These are phyloP conservation scores for Aschersonia sp. DNA, from an alignment of 2,329 filamentous ascomycete species.

Conservation along the genomic window DNA sequence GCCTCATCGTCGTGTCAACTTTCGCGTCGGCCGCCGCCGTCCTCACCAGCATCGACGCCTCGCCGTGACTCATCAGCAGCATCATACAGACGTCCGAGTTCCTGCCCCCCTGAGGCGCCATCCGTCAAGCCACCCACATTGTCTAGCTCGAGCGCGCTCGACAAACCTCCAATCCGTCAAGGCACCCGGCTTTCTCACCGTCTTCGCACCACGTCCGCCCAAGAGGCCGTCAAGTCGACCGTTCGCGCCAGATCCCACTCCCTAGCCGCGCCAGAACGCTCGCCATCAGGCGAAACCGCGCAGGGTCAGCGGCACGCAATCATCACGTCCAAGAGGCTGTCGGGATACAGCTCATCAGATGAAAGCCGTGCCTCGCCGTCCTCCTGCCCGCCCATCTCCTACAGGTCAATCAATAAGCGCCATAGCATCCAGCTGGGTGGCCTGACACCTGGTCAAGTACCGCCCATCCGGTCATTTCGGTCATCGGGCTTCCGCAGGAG, in stretches of 20 bases:
- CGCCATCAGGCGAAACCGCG: background rate
- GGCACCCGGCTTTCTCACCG: no score
- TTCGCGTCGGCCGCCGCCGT: background rate
- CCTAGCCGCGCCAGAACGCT: background rate
- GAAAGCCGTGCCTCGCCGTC: constrained; percentile 27
- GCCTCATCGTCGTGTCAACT: background rate
- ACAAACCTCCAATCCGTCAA: no score
- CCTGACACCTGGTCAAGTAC: constrained; percentile 25
- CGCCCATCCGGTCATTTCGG: constrained; percentile 41
- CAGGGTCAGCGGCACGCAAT: background rate
- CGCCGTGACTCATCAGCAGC: background rate
- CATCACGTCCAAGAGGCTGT: constrained; percentile 27
- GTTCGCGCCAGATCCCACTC: no score
- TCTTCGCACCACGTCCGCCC: no score
- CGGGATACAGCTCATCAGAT: constrained; percentile 25
- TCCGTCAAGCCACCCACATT: no score
- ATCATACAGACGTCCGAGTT: background rate
- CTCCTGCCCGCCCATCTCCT: constrained; percentile 34
- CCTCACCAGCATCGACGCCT: background rate
- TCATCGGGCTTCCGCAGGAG: constrained; percentile 44
- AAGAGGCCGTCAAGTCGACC: no score
- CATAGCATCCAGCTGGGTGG: constrained; percentile 16
- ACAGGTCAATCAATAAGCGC: constrained; percentile 23
- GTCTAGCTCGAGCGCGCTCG: no score
- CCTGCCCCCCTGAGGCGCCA: background rate